Conservation (phyloP, 1,284 basidiomycete genomes). For the Farysia itapuensis region DNA sequence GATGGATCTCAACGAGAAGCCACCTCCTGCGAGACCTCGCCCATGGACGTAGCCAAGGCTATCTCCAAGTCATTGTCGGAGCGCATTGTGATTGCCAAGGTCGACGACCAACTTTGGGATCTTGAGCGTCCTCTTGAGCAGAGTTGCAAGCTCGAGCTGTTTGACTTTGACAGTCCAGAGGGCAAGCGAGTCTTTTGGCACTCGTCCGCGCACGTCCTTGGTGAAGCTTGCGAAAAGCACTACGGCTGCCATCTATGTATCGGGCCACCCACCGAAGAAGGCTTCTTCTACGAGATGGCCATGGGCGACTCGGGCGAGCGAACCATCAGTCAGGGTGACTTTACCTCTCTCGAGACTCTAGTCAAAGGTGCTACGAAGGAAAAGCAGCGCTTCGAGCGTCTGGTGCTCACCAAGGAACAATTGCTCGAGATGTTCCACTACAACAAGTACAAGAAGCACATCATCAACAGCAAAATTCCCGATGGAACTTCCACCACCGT, state of each 20-base stretch:
- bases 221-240: constrained; percentile 92
- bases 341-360: constrained; percentile 84
- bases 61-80: constrained; percentile 87
- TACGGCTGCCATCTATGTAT: constrained; percentile 97
- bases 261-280: constrained; percentile 95
- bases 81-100: constrained; percentile 89
- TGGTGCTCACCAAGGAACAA: constrained; percentile 89
- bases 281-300: constrained; percentile 99
- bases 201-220: constrained; percentile 97
- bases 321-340: constrained; percentile 68
- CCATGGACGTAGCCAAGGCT: constrained; percentile 84
- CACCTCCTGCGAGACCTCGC: constrained; percentile 93
- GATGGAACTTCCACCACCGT: constrained; percentile 97
- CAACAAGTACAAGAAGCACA: constrained; percentile 97
- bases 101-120: constrained; percentile 89
- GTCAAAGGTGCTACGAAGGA: constrained; percentile 88
- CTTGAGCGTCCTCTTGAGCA: constrained; percentile 87
- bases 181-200: constrained; percentile 93
- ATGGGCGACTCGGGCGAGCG: constrained; percentile 58
- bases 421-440: constrained; percentile 98
- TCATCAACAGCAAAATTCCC: constrained; percentile 92
- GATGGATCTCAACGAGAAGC: constrained; percentile 83
- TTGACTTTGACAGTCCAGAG: constrained; percentile 94
- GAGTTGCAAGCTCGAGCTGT: constrained; percentile 77
- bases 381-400: constrained; percentile 93